phyloP scores from a whole-genome alignment of 345 rosid species.

The Gossypium longicalyx region DNA sequence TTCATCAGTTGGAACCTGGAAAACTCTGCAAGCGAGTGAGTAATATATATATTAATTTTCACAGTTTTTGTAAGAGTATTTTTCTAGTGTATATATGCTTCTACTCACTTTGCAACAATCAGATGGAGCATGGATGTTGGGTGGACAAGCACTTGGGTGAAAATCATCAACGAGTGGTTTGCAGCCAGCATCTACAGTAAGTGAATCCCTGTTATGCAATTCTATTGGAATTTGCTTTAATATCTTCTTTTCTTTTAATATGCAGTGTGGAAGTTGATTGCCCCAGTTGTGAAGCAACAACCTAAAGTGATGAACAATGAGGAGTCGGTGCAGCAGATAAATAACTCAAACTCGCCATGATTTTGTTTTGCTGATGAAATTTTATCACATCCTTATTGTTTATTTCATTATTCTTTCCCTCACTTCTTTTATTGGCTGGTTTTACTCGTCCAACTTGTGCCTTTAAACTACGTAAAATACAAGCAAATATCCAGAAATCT shows the following conservation, averaged over 20 bases:
- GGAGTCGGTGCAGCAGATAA: conserved; percentile 25
- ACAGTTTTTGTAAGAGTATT: not conserved
- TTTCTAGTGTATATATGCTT: conserved; percentile 3
- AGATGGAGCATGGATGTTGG: conserved; percentile 96
- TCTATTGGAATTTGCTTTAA: not conserved
- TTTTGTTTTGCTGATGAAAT: not conserved
- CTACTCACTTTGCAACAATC: not conserved
- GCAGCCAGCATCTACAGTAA: conserved; percentile 76
- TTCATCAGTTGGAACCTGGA: conserved; percentile 83
- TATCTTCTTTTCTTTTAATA: not conserved
- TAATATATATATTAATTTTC: not conserved
- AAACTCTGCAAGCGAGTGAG: conserved; percentile 53
- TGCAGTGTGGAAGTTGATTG: conserved; percentile 46
- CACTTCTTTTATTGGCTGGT: not conserved
- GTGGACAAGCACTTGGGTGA: conserved; percentile 93
- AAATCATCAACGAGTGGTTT: conserved; percentile 83
- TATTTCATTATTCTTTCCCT: not conserved
- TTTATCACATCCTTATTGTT: not conserved
- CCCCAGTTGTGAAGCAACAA: conserved; percentile 54
- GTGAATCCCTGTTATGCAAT: conserved; percentile 17
- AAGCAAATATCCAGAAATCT: not conserved
- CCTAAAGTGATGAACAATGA: conserved; percentile 38
- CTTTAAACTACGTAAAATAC: conserved; percentile 6
- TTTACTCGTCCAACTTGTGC: not conserved
- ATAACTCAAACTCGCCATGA: conserved; percentile 21